Evolutionary conservation across 768 basidiomycete genomes (phyloP).

Genomic region (Pleurotus pulmonarius): DNA sequence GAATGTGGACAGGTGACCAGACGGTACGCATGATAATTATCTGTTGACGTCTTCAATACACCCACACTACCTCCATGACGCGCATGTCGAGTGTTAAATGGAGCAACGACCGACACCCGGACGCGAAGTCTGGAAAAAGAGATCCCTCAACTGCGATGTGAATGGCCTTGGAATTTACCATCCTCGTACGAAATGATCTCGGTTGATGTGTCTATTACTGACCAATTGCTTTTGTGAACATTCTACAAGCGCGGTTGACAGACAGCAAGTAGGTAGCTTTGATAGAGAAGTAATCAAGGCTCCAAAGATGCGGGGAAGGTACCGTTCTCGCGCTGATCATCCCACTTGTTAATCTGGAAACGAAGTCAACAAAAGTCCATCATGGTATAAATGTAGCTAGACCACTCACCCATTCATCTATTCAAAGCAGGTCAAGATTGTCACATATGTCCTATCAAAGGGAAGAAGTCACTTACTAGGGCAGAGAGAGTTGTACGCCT

Average conservation of each 20-base stretch:
- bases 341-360: constrained; percentile 77
- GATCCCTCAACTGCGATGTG: not conserved
- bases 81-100: not conserved
- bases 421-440: constrained; percentile 9
- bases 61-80: constrained; percentile 7
- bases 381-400: constrained; percentile 7
- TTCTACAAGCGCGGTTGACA: not conserved
- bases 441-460: constrained; percentile 1
- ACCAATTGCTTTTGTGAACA: constrained; percentile 2
- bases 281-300: constrained; percentile 27
- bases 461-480: constrained; percentile 70
- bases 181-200: not conserved
- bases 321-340: constrained; percentile 91
- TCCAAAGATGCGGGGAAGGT: constrained; percentile 92
- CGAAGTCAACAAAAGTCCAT: constrained; percentile 5
- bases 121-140: not conserved
- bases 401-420: constrained; percentile 86
- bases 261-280: not conserved
- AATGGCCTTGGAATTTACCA: not conserved
- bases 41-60: not conserved
- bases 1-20: not conserved
- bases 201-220: not conserved
- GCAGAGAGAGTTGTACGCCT: constrained; percentile 93
- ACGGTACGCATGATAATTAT: not conserved
- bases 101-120: not conserved